These are phyloP conservation scores for Fusarium caatingaense DNA, from an alignment of 2,329 filamentous ascomycete genomes.

Conservation along the genomic window DNA sequence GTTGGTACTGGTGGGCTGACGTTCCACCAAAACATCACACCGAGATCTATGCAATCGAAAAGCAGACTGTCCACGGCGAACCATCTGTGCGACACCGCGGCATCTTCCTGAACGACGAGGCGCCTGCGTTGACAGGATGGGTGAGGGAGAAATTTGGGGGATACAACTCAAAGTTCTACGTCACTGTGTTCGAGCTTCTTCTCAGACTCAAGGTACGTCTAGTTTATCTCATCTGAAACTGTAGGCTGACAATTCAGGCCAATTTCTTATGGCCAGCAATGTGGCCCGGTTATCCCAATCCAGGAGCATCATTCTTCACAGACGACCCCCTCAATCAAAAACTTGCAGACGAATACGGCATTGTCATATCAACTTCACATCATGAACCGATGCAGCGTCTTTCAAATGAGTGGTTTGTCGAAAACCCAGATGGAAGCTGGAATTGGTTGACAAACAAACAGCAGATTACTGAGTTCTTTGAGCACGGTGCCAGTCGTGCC, in stretches of 20 bases:
- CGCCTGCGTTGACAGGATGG: conserved; percentile 63
- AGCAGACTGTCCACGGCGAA: conserved; percentile 52
- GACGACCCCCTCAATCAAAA: conserved; percentile 69
- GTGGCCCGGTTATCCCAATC: conserved; percentile 65
- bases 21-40: conserved; percentile 16
- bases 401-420: conserved; percentile 31
- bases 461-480: conserved; percentile 28
- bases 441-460: conserved; percentile 30
- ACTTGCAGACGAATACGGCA: conserved; percentile 60
- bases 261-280: conserved; percentile 77
- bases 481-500: conserved; percentile 19
- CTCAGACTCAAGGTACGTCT: conserved; percentile 31
- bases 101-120: conserved; percentile 70
- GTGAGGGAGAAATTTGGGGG: conserved; percentile 62
- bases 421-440: conserved; percentile 28
- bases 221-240: rapidly evolving
- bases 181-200: conserved; percentile 69
- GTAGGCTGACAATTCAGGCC: conserved; percentile 44
- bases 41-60: conserved; percentile 2
- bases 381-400: conserved; percentile 35
- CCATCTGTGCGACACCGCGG: conserved; percentile 70
- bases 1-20: conserved; percentile 44
- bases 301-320: conserved; percentile 68
- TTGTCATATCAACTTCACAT: conserved; percentile 30
- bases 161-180: conserved; percentile 69